Conservation (phyloP, 2,329 filamentous ascomycete species). For the Aschersonia sp. region DNA sequence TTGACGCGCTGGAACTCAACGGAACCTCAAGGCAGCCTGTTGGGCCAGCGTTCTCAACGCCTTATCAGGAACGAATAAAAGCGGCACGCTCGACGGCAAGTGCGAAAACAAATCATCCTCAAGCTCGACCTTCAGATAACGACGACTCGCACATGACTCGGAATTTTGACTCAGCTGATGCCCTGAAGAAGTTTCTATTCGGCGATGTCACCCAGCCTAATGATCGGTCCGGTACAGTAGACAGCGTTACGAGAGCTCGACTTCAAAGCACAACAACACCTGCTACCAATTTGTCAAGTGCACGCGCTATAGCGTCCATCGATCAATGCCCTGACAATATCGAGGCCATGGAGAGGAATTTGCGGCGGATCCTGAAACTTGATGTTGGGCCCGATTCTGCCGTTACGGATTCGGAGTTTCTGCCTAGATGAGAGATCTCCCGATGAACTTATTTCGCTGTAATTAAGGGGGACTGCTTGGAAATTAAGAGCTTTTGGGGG, state of each 20-base stretch:
- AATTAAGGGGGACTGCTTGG: no score
- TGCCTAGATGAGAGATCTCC: constrained; percentile 7
- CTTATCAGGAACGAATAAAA: constrained; percentile 46
- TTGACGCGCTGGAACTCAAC: constrained; percentile 42
- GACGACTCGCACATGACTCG: not conserved
- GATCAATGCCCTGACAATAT: constrained; percentile 17
- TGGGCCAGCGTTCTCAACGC: constrained; percentile 54
- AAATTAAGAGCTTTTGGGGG: no score
- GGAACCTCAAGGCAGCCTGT: constrained; percentile 38
- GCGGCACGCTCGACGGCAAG: constrained; percentile 29
- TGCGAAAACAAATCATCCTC: not conserved
- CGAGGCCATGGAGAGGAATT: constrained; percentile 35
- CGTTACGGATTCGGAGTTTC: constrained; percentile 4
- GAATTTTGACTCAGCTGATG: constrained; percentile 25
- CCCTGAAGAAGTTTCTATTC: constrained; percentile 43
- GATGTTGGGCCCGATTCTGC: constrained; percentile 14
- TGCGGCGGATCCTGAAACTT: constrained; percentile 37
- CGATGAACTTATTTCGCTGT: no score
- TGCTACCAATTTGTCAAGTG: not conserved
- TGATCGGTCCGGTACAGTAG: not conserved
- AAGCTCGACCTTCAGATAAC: not conserved
- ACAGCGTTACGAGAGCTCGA: not conserved
- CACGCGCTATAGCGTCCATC: not conserved
- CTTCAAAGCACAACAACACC: not conserved
- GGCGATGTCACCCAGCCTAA: constrained; percentile 17